A percentile compares a stretch with the other conserved stretches of the same genome.
phyloP scores from a whole-genome alignment of 2,329 filamentous ascomycete species.

The Teratosphaeria destructans region DNA sequence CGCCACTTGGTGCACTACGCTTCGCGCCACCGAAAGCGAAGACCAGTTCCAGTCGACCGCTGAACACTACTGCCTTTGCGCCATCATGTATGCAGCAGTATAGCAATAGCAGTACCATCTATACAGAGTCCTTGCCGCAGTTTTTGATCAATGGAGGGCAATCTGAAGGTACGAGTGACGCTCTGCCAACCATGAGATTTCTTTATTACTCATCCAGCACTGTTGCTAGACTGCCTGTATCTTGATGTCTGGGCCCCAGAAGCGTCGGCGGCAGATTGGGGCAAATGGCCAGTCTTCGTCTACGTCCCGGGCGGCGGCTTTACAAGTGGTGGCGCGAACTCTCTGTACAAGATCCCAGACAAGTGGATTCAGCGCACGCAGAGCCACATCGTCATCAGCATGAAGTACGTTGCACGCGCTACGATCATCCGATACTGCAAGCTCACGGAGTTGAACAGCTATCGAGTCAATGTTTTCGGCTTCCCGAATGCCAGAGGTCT shows the following conservation, averaged over 20 bases:
- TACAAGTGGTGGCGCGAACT: conserved; percentile 1
- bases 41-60: not conserved
- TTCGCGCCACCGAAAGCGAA: conserved; percentile 27
- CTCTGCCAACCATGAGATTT: not conserved
- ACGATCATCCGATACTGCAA: not conserved
- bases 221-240: conserved; percentile 3
- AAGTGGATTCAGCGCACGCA: conserved; percentile 8
- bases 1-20: conserved; percentile 42
- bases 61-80: not conserved
- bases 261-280: not conserved
- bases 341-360: not conserved
- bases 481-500: conserved; percentile 26
- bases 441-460: conserved; percentile 20
- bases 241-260: conserved; percentile 4
- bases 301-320: conserved; percentile 7
- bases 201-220: not conserved
- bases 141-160: not conserved
- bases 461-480: conserved; percentile 34
- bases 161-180: not conserved
- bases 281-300: conserved; percentile 3
- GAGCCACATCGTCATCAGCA: conserved; percentile 30
- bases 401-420: conserved; percentile 13
- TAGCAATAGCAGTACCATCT: not conserved
- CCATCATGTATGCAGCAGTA: not conserved
- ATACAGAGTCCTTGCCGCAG: not conserved